Conservation (phyloP, 2,329 filamentous ascomycete genomes). For the Monascus ruber region DNA sequence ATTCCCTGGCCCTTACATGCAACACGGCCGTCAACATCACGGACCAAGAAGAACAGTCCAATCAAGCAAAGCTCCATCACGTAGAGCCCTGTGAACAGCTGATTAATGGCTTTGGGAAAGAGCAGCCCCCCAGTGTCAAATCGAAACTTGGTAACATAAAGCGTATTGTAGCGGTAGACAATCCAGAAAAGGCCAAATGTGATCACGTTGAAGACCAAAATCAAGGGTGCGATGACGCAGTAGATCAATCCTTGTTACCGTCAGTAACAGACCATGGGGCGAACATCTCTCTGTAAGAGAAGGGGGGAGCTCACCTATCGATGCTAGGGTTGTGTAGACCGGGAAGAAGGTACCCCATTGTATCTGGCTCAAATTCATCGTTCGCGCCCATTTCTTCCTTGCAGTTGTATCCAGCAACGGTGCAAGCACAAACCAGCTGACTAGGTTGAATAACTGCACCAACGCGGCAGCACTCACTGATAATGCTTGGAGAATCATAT, state of each 20-base stretch:
- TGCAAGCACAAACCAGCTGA: constrained; percentile 71
- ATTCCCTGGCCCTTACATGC: constrained; percentile 67
- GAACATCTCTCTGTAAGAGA: neutral
- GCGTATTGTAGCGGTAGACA: constrained; percentile 90
- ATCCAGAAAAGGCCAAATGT: constrained; percentile 89
- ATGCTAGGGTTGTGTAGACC: constrained; percentile 91
- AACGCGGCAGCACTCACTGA: constrained; percentile 83
- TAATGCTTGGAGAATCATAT: constrained; percentile 90
- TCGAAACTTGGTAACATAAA: constrained; percentile 84
- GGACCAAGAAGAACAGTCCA: constrained; percentile 74
- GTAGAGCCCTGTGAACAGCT: constrained; percentile 89
- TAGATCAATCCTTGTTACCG: constrained; percentile 56
- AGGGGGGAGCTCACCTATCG: constrained; percentile 53
- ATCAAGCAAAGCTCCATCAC: constrained; percentile 87
- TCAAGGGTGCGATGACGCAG: constrained; percentile 76
- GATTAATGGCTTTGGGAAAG: constrained; percentile 87
- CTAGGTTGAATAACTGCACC: constrained; percentile 66
- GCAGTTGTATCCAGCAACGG: constrained; percentile 74
- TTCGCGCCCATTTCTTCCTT: constrained; percentile 71
- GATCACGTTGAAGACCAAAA: constrained; percentile 84
- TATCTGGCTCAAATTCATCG: constrained; percentile 65
- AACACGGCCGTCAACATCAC: constrained; percentile 42
- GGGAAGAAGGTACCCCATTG: constrained; percentile 93
- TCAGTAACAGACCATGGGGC: constrained; percentile 2
- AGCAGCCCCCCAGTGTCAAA: constrained; percentile 86